These are phyloP conservation scores for Agastache rugosa DNA, from an alignment of 257 asterid species.

Conservation along the genomic window DNA sequence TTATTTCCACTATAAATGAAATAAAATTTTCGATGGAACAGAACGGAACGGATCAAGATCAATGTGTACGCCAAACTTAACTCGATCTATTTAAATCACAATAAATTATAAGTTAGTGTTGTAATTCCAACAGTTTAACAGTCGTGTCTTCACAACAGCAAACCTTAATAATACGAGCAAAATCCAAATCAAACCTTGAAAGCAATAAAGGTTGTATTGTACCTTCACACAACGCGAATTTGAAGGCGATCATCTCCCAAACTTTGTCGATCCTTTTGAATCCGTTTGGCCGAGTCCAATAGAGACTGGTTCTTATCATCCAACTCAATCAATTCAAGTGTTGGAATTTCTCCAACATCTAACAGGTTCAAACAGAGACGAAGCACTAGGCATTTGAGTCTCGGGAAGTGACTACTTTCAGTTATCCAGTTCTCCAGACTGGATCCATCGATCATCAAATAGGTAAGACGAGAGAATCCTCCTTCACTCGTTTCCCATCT, in stretches of 20 bases:
- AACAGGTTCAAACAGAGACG: not conserved
- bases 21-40: no score
- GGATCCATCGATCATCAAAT: not conserved
- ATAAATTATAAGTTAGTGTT: no score
- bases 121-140: no score
- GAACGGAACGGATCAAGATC: no score
- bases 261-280: not conserved
- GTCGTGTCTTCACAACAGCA: no score
- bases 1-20: no score
- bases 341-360: no score
- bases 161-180: no score
- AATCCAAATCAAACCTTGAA: no score
- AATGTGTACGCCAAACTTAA: no score
- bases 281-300: not conserved
- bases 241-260: not conserved
- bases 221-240: not conserved
- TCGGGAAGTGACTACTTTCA: slow-evolving; percentile 5
- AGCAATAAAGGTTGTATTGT: not conserved
- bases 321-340: not conserved
- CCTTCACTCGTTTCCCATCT: slow-evolving; percentile 1
- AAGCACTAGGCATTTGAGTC: not conserved
- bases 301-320: not conserved
- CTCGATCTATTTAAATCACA: no score
- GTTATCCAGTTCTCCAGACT: not conserved
- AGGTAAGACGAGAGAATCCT: not conserved